Conservation (phyloP, 768 basidiomycete genomes). For the Boletellus emodensis region DNA sequence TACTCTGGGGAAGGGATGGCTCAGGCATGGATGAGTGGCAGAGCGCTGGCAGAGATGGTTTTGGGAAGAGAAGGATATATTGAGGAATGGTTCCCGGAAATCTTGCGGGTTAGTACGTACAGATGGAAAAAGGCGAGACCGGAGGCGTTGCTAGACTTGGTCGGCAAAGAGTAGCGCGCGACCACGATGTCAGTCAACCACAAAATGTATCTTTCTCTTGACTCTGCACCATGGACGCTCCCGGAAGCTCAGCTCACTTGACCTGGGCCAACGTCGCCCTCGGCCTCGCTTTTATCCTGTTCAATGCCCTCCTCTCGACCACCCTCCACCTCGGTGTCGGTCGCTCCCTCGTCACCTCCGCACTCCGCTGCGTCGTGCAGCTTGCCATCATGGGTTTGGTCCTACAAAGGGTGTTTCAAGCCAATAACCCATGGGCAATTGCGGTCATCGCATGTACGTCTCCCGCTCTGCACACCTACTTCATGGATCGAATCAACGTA, state of each 20-base stretch:
- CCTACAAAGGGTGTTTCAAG: slow-evolving; percentile 70
- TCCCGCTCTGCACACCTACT: not conserved
- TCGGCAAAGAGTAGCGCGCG: not conserved
- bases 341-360: slow-evolving; percentile 60
- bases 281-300: slow-evolving; percentile 69
- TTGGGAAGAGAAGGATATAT: slow-evolving; percentile 36
- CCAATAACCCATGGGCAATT: slow-evolving; percentile 71
- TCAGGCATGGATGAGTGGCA: slow-evolving; percentile 64
- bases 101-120: slow-evolving; percentile 43
- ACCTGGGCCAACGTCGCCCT: slow-evolving; percentile 74
- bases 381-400: slow-evolving; percentile 69
- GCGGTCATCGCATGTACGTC: slow-evolving; percentile 67
- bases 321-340: slow-evolving; percentile 67
- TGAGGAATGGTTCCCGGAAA: slow-evolving; percentile 47
- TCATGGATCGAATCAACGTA: not conserved
- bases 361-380: slow-evolving; percentile 73
- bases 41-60: slow-evolving; percentile 58
- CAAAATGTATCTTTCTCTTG: too few species aligned
- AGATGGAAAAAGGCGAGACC: slow-evolving; percentile 53
- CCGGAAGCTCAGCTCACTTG: slow-evolving; percentile 33
- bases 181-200: too few species aligned
- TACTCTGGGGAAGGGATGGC: slow-evolving; percentile 74
- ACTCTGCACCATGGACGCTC: slow-evolving; percentile 29
- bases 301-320: slow-evolving; percentile 65
- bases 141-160: slow-evolving; percentile 34